Evolutionary conservation across 768 basidiomycete genomes (phyloP).

Genomic region (Chalciporus piperatus): DNA sequence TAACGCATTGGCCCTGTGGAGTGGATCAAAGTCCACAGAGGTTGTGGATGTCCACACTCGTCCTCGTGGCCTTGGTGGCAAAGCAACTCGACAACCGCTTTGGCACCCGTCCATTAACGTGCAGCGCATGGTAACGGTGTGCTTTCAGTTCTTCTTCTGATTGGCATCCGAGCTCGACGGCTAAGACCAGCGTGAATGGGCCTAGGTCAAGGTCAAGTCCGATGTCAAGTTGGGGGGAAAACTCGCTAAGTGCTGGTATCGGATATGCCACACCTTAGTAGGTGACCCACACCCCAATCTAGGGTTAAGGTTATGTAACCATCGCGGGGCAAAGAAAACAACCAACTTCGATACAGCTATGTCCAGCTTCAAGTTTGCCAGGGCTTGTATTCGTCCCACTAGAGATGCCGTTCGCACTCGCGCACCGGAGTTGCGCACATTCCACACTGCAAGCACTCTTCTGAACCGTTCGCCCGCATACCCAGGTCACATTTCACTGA

Average conservation of each 20-base stretch:
- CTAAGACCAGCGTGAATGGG: not conserved
- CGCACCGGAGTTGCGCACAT: constrained; percentile 4
- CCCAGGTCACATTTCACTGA: constrained; percentile 79
- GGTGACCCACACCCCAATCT: too few species aligned
- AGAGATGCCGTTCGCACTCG: not conserved
- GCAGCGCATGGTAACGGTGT: not conserved
- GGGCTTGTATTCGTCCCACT: not conserved
- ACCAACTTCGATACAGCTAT: not conserved
- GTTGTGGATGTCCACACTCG: constrained; percentile 15
- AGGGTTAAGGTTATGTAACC: constrained; percentile 15
- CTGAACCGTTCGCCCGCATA: constrained; percentile 48
- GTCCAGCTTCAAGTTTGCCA: not conserved
- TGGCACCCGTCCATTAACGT: not conserved
- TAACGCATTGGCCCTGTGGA: constrained; percentile 26
- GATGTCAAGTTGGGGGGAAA: too few species aligned
- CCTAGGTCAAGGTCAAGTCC: too few species aligned
- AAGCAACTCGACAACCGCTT: constrained; percentile 11
- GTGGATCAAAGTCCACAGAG: constrained; percentile 17
- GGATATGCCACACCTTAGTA: not conserved
- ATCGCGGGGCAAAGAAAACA: too few species aligned
- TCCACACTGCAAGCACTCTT: constrained; percentile 8
- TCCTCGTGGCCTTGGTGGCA: constrained; percentile 14
- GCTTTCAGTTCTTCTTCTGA: not conserved
- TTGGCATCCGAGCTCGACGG: not conserved
- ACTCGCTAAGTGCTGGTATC: too few species aligned